Percentiles rank a stretch among this genome's conserved stretches.
These are phyloP conservation scores for Citrus inodora DNA, from an alignment of 345 rosid genomes.

Conservation along the genomic window DNA sequence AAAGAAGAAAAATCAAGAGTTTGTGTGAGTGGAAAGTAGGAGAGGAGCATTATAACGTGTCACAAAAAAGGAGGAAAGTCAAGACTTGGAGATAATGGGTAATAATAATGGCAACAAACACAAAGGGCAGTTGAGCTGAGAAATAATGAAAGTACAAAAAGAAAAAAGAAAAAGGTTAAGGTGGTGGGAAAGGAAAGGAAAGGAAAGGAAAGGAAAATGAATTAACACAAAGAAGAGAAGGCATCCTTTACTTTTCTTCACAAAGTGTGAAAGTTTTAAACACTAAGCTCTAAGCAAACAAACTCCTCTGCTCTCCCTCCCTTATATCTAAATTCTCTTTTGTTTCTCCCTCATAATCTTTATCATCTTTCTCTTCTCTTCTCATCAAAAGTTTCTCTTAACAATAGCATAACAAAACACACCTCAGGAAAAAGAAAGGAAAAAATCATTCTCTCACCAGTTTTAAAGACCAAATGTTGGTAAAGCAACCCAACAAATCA, in stretches of 20 bases:
- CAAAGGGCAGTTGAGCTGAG: background rate
- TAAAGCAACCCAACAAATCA: slow-evolving; percentile 38
- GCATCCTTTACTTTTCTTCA: slow-evolving; percentile 52
- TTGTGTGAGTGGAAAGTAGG: background rate
- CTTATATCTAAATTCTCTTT: background rate
- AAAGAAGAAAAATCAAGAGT: background rate
- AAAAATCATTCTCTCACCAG: background rate
- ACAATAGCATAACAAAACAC: slow-evolving; percentile 11
- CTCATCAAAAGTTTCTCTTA: slow-evolving; percentile 7
- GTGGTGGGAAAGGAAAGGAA: background rate
- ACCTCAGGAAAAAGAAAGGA: background rate
- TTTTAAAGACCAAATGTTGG: slow-evolving; percentile 39
- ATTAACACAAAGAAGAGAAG: slow-evolving; percentile 21
- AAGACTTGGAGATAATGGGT: background rate
- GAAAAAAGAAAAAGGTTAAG: background rate
- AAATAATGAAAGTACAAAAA: slow-evolving; percentile 1
- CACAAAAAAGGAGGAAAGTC: background rate
- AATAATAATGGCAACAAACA: background rate
- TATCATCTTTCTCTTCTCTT: background rate
- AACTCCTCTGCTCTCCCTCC: background rate
- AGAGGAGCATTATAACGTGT: background rate
- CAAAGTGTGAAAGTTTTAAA: slow-evolving; percentile 29
- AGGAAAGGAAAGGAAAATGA: background rate
- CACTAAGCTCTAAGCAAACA: slow-evolving; percentile 53
- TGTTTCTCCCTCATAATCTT: background rate